Evolutionary conservation across 1,139 yeast genomes (phyloP), one percentile per base, ranked within the genome.

Genomic region (Hanseniaspora uvarum): DNA sequence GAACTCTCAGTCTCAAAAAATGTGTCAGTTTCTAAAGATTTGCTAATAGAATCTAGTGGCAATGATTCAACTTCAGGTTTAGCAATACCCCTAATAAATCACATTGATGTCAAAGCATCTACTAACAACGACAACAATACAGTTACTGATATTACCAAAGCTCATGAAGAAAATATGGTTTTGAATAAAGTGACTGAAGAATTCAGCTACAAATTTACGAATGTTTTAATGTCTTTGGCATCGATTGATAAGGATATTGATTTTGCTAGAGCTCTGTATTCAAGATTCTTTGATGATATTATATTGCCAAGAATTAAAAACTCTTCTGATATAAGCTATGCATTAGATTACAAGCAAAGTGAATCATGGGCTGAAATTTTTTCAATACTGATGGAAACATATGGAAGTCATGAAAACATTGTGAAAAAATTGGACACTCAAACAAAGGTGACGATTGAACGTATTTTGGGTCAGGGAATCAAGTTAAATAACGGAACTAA

Each of bases 171-270:
- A 5, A 26, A 11, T 16, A 28, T 21, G 5, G 16, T 14, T 14
- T 16, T 39, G 7, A 39, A 39, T n/a, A 39, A 24, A n/a, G 10
- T 39, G 11, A 39, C 43, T 4, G 43, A 39, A 23, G 18, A 30
- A 10, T 44, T 30, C 14, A 19, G 37, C 30, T 30, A 31, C 28
- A 38, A 50, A 21, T 50, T 50, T 23, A 37, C 46, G 16, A 50
- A 44, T 36, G 38, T 44, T 2, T 30, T 46, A n/a, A 43, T 50
- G 37, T 46, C 40, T 26, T 19, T 50, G 16, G 46, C 46, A 7
- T 28, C 41, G 5, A 21, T 43, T 34, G 53, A 44, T 36, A 50
- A 50, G 14, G 53, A 50, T 26, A 24, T 37, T 28, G 53, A 50
- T 6, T 30, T 50, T 26, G 48, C 53, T 5, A 50, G 48, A 44